Percentiles rank a stretch among this genome's conserved stretches.
Evolutionary conservation across 1,284 basidiomycete species (phyloP).

Genomic region (Cryptococcus wingfieldii): DNA sequence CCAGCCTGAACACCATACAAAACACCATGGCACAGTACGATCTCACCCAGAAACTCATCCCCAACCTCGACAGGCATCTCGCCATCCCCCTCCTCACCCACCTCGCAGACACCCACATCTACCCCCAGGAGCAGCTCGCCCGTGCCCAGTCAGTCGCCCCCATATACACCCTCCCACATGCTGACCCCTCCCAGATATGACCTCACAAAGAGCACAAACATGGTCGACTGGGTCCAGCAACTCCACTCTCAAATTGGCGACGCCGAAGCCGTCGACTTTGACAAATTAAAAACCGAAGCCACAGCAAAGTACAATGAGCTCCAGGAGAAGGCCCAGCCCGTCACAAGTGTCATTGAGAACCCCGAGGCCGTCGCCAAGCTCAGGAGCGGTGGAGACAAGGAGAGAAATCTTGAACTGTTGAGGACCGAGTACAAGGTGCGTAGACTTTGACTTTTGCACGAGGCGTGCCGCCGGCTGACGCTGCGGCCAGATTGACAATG

Average conservation of each 20-base stretch:
- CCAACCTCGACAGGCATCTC: conserved; percentile 90
- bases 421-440: conserved; percentile 87
- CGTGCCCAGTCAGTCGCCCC: conserved; percentile 44
- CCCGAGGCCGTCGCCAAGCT: conserved; percentile 75
- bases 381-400: conserved; percentile 82
- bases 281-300: conserved; percentile 70
- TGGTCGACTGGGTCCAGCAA: conserved; percentile 83
- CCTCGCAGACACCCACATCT: conserved; percentile 56
- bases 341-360: conserved; percentile 93
- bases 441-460: conserved; percentile 12
- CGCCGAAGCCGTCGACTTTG: conserved; percentile 58
- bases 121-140: conserved; percentile 41
- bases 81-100: conserved; percentile 87
- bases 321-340: conserved; percentile 82
- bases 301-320: conserved; percentile 78
- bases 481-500: conserved; percentile 68
- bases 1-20: background rate
- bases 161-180: too few relatives aligned
- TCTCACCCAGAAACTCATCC: conserved; percentile 82
- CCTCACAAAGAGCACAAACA: conserved; percentile 91
- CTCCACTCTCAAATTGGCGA: conserved; percentile 69
- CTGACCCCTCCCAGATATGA: conserved; percentile 61
- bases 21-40: conserved; percentile 74
- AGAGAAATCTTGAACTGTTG: conserved; percentile 89
- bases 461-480: background rate